Percentiles rank a stretch among this genome's conserved stretches.
Evolutionary conservation across 768 basidiomycete species (phyloP).

Genomic region (Epithele typhae): DNA sequence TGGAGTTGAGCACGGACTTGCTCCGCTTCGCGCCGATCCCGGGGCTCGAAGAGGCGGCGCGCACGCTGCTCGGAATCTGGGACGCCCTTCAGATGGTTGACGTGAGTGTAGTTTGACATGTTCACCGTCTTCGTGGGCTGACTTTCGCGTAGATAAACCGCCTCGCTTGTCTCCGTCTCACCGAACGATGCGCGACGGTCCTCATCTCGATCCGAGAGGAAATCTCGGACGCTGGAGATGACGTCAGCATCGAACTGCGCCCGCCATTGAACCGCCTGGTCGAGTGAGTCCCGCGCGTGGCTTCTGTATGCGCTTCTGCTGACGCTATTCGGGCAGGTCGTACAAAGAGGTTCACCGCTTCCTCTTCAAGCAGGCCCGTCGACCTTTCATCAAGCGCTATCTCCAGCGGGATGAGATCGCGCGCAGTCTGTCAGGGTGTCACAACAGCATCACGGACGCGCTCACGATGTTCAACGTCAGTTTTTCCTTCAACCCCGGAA

Average conservation of each 20-base stretch:
- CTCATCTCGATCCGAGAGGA: slow-evolving; percentile 62
- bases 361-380: slow-evolving; percentile 51
- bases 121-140: background rate
- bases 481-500: background rate
- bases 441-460: slow-evolving; percentile 49
- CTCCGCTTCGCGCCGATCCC: slow-evolving; percentile 52
- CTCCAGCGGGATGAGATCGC: slow-evolving; percentile 69
- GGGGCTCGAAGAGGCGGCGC: slow-evolving; percentile 49
- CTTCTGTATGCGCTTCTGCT: background rate
- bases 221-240: slow-evolving; percentile 51
- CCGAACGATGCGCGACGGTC: slow-evolving; percentile 67
- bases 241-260: slow-evolving; percentile 44
- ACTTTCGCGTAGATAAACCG: slow-evolving; percentile 54
- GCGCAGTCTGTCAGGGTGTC: slow-evolving; percentile 46
- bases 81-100: slow-evolving; percentile 55
- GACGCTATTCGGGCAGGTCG: slow-evolving; percentile 26
- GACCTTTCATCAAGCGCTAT: slow-evolving; percentile 77
- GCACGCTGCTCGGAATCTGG: slow-evolving; percentile 59
- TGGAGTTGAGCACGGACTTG: slow-evolving; percentile 38
- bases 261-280: slow-evolving; percentile 48
- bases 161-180: slow-evolving; percentile 62
- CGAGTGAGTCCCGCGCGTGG: slow-evolving; percentile 34
- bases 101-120: slow-evolving; percentile 34
- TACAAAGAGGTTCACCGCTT: slow-evolving; percentile 44
- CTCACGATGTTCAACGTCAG: slow-evolving; percentile 51